Conservation (phyloP, 495 filamentous ascomycete species). For the Xylaria longipes region DNA sequence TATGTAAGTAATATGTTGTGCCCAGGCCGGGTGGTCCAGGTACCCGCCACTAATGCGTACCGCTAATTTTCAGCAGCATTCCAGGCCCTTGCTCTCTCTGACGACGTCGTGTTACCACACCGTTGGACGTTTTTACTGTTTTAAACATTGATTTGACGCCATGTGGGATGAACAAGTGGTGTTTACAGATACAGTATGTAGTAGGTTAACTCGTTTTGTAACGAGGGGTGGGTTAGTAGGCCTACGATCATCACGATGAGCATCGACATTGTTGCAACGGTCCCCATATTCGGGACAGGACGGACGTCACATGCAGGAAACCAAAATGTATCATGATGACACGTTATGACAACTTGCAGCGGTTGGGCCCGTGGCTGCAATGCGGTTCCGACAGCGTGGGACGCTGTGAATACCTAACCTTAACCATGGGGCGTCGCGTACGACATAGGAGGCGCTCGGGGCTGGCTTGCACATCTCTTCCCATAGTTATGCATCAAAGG, state of each 20-base stretch:
- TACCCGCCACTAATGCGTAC: no score
- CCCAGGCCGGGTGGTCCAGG: no score
- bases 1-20: no score
- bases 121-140: neutral
- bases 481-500: no score
- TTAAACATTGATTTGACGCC: constrained; percentile 9
- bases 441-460: neutral
- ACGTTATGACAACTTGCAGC: neutral
- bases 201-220: neutral
- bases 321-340: neutral
- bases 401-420: no score
- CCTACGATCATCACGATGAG: constrained; percentile 1
- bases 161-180: constrained; percentile 14
- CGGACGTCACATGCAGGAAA: neutral
- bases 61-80: neutral
- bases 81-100: neutral
- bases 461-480: neutral
- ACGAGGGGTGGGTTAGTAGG: neutral
- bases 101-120: constrained; percentile 2
- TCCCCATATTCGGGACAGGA: neutral
- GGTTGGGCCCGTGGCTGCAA: constrained; percentile 11
- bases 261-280: neutral
- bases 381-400: constrained; percentile 21
- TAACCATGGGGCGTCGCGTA: neutral
- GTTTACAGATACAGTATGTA: neutral